Evolutionary conservation across 2,329 filamentous ascomycete genomes (phyloP).

Genomic region (Hymenoscyphus repandus): DNA sequence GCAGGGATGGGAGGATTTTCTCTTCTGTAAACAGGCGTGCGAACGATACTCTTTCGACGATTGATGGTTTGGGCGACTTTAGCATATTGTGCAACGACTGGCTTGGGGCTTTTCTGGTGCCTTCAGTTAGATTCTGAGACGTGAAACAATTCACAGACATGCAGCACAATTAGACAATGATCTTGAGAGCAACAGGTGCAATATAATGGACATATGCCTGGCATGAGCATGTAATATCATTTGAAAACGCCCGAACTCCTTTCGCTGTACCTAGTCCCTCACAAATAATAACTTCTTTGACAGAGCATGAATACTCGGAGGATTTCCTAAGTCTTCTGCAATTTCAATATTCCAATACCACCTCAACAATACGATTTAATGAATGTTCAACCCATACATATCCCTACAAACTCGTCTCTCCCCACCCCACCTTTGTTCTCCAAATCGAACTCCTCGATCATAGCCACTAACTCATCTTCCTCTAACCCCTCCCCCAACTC

Average conservation of each 20-base stretch:
- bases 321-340: not conserved
- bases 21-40: constrained; percentile 19
- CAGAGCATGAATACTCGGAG: not conserved
- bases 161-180: constrained; percentile 11
- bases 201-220: constrained; percentile 5
- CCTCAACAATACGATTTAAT: not conserved
- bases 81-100: constrained; percentile 11
- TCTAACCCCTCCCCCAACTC: constrained; percentile 90
- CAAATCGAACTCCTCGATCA: constrained; percentile 98
- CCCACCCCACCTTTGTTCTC: constrained; percentile 81
- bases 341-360: not conserved
- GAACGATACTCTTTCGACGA: constrained; percentile 19
- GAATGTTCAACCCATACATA: constrained; percentile 31
- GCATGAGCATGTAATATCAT: not conserved
- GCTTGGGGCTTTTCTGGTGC: constrained; percentile 14
- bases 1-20: not conserved
- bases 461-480: constrained; percentile 86
- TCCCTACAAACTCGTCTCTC: constrained; percentile 56
- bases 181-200: constrained; percentile 2
- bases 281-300: not conserved
- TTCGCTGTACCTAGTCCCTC: not conserved
- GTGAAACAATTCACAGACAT: constrained; percentile 22
- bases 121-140: constrained; percentile 18
- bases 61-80: constrained; percentile 14
- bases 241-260: not conserved